phyloP scores from a whole-genome alignment of 495 filamentous ascomycete genomes.

The Aspergillus coremiiformis region DNA sequence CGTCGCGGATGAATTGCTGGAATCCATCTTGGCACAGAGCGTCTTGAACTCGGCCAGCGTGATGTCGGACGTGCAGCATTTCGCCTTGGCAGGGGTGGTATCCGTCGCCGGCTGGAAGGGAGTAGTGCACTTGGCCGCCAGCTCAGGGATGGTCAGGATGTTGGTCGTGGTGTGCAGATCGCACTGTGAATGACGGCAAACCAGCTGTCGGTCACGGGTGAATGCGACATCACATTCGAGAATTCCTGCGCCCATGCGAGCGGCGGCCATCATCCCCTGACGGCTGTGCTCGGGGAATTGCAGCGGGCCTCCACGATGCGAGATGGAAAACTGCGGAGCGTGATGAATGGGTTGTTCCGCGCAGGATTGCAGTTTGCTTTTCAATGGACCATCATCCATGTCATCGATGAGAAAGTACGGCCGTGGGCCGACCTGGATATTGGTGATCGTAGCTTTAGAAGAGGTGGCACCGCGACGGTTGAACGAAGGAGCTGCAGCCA shows the following conservation, averaged over 20 bases:
- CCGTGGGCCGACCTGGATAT: constrained; percentile 47
- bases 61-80: constrained; percentile 59
- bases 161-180: constrained; percentile 59
- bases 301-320: constrained; percentile 51
- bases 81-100: constrained; percentile 37
- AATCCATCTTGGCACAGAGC: constrained; percentile 58
- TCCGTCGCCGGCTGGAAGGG: constrained; percentile 47
- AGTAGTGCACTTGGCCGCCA: constrained; percentile 53
- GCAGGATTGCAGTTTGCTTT: constrained; percentile 47
- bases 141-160: constrained; percentile 47
- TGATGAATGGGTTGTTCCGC: constrained; percentile 35
- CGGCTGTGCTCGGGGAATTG: constrained; percentile 56
- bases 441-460: constrained; percentile 2
- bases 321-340: constrained; percentile 43
- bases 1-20: constrained; percentile 44
- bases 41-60: constrained; percentile 51
- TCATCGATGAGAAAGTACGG: constrained; percentile 53
- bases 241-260: constrained; percentile 56
- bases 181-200: constrained; percentile 57
- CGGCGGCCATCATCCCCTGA: constrained; percentile 45
- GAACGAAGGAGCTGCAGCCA: constrained; percentile 9
- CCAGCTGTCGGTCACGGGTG: constrained; percentile 51
- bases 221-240: constrained; percentile 59
- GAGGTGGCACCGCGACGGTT: constrained; percentile 1
- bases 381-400: constrained; percentile 51